A percentile compares a stretch with the other conserved stretches of the same genome.
phyloP scores from a whole-genome alignment of 2,329 filamentous ascomycete species.

The Didymella pinodella region DNA sequence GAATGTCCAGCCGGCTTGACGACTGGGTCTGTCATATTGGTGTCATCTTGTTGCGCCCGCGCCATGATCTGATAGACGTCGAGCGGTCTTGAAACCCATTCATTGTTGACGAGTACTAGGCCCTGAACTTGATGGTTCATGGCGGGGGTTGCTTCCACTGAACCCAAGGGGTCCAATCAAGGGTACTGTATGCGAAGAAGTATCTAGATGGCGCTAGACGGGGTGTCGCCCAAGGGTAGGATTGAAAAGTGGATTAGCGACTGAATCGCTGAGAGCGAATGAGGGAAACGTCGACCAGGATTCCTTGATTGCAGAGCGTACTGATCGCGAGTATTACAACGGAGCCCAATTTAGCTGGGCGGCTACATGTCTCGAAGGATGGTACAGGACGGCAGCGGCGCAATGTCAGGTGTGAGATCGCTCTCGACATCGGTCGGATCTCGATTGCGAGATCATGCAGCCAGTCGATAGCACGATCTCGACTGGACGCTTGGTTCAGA shows the following conservation, averaged over 20 bases:
- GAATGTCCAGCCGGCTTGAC: constrained; percentile 42
- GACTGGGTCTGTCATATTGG: constrained; percentile 35
- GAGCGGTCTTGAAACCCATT: constrained; percentile 46
- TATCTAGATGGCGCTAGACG: constrained; percentile 15
- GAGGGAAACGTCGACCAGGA: constrained; percentile 21
- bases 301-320: constrained; percentile 17
- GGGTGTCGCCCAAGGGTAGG: constrained; percentile 18
- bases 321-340: constrained; percentile 1
- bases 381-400: constrained; percentile 10
- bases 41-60: constrained; percentile 40
- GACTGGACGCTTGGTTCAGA: constrained; percentile 2
- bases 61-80: constrained; percentile 55
- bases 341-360: constrained; percentile 8
- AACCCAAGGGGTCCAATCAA: constrained; percentile 3
- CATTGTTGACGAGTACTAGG: constrained; percentile 40
- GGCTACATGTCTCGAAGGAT: constrained; percentile 13
- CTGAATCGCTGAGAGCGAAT: constrained; percentile 22
- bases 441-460: constrained; percentile 21
- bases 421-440: constrained; percentile 3
- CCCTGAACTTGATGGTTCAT: constrained; percentile 45
- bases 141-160: constrained; percentile 6
- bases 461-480: constrained; percentile 18
- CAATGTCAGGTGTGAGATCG: constrained; percentile 9
- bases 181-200: background rate
- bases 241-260: constrained; percentile 18